A percentile compares a stretch with the other conserved stretches of the same genome.
Conservation (phyloP, 2,329 filamentous ascomycete species). For the Verticillium tricorpus region DNA sequence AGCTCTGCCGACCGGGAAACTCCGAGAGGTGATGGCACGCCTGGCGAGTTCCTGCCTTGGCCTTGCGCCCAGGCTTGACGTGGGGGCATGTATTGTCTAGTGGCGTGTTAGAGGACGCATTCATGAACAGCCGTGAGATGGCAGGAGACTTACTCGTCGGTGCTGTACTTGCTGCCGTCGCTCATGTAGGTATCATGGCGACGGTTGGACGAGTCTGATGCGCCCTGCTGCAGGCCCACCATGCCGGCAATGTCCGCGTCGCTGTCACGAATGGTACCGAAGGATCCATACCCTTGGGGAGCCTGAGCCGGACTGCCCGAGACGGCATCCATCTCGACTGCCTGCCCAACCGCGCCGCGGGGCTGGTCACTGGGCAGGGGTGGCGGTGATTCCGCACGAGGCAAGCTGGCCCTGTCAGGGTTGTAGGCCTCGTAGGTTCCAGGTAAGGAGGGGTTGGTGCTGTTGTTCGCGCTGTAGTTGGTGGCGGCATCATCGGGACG, state of each 20-base stretch:
- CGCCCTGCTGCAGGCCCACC: conserved; percentile 63
- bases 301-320: conserved; percentile 45
- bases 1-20: conserved; percentile 30
- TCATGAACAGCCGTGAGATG: conserved; percentile 13
- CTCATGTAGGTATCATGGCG: conserved; percentile 52
- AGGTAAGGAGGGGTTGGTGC: conserved; percentile 28
- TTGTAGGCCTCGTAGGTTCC: conserved; percentile 39
- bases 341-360: conserved; percentile 50
- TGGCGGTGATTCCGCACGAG: conserved; percentile 60
- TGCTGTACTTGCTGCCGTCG: conserved; percentile 68
- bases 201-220: conserved; percentile 21
- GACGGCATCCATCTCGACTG: conserved; percentile 77
- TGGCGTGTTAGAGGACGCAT: conserved; percentile 24
- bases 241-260: conserved; percentile 71
- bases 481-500: conserved; percentile 28
- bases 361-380: conserved; percentile 47
- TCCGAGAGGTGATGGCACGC: conserved; percentile 39
- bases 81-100: conserved; percentile 51
- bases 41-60: conserved; percentile 38
- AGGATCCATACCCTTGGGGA: conserved; percentile 38
- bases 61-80: conserved; percentile 51
- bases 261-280: conserved; percentile 51
- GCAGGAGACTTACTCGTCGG: conserved; percentile 60
- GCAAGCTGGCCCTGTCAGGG: conserved; percentile 38
- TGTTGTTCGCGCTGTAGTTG: conserved; percentile 28